Percentiles rank a stretch among this genome's conserved stretches.
Conservation (phyloP, 106 monocot species). For the Acanthochlamys bracteata region DNA sequence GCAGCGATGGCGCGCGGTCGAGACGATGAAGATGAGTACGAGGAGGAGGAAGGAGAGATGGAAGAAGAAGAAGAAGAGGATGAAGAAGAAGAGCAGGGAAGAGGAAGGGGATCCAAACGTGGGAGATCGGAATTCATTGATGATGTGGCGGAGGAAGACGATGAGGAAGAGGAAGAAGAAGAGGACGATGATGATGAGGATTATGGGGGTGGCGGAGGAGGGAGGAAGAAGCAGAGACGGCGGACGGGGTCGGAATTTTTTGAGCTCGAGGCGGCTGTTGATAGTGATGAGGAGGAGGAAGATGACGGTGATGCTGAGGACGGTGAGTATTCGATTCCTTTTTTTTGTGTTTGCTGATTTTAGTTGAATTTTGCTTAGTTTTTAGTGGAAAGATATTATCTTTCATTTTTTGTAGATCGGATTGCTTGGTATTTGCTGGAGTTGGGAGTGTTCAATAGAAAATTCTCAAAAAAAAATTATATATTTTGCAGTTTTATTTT, state of each 20-base stretch:
- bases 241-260: slow-evolving; percentile 52
- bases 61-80: slow-evolving; percentile 26
- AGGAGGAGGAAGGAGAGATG: slow-evolving; percentile 17
- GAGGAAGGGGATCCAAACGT: slow-evolving; percentile 35
- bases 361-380: neutral
- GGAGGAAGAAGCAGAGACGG: slow-evolving; percentile 35
- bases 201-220: slow-evolving; percentile 11
- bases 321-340: slow-evolving; percentile 22
- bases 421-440: neutral
- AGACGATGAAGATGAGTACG: slow-evolving; percentile 14
- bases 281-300: slow-evolving; percentile 67
- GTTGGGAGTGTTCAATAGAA: no score
- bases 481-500: neutral
- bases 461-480: no score
- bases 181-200: slow-evolving; percentile 63
- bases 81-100: slow-evolving; percentile 25
- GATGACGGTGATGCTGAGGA: slow-evolving; percentile 91
- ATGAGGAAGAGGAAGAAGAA: slow-evolving; percentile 58
- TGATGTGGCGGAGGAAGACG: slow-evolving; percentile 69
- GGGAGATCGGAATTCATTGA: slow-evolving; percentile 59
- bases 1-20: slow-evolving; percentile 36
- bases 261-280: slow-evolving; percentile 69
- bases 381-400: no score
- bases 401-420: no score
- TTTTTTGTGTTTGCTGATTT: neutral